Percentiles rank a stretch among this genome's conserved stretches.
Conservation (phyloP, 2,329 filamentous ascomycete species). For the Neofusicoccum parvum region DNA sequence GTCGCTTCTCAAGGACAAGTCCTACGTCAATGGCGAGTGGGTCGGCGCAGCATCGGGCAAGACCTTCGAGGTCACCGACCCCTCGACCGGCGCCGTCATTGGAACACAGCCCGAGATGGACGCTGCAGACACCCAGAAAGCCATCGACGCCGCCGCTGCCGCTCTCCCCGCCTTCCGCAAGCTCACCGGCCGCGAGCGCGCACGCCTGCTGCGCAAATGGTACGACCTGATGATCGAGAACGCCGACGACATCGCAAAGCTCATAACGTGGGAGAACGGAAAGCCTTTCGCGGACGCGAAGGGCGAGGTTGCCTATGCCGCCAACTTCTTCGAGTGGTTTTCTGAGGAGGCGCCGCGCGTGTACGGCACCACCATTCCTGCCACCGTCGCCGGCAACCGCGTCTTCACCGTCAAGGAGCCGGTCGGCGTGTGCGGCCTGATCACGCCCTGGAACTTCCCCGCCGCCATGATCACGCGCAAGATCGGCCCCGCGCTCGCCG, state of each 20-base stretch:
- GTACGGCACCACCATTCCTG: constrained; percentile 70
- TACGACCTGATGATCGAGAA: constrained; percentile 80
- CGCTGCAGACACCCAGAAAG: constrained; percentile 72
- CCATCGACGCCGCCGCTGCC: constrained; percentile 79
- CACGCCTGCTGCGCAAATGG: constrained; percentile 75
- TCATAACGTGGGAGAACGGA: constrained; percentile 90
- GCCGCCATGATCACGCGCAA: constrained; percentile 55
- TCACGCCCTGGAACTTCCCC: constrained; percentile 86
- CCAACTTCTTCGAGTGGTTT: constrained; percentile 32
- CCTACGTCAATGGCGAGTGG: constrained; percentile 94
- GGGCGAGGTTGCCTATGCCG: constrained; percentile 29
- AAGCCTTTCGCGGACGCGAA: constrained; percentile 66
- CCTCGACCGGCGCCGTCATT: constrained; percentile 78
- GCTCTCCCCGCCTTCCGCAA: constrained; percentile 73
- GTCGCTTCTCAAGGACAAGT: constrained; percentile 75
- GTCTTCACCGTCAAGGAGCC: constrained; percentile 81
- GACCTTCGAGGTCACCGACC: constrained; percentile 90
- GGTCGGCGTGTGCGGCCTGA: constrained; percentile 78
- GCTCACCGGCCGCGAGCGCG: constrained; percentile 72
- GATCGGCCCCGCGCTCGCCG: constrained; percentile 71
- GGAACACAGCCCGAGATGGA: constrained; percentile 85
- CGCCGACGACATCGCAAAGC: constrained; percentile 74
- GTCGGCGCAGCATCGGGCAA: constrained; percentile 80
- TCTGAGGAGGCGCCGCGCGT: constrained; percentile 30
- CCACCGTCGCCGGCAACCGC: constrained; percentile 70